These are phyloP conservation scores for Chrysanthemum seticuspe DNA, from an alignment of 129 eudicot genomes.

Conservation along the genomic window DNA sequence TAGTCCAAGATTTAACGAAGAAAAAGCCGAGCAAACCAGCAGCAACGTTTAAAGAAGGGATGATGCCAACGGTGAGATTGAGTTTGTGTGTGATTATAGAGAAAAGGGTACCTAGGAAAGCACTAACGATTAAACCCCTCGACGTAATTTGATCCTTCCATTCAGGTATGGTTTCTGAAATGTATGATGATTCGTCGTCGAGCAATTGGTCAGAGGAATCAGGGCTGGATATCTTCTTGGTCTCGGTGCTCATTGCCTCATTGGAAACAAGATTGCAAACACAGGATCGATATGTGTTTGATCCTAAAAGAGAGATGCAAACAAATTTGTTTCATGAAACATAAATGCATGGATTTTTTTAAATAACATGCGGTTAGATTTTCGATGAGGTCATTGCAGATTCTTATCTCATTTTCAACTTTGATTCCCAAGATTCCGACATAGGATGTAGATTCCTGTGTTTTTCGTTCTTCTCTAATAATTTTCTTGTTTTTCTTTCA, in stretches of 20 bases:
- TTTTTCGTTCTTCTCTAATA: no score
- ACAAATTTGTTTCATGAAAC: no score
- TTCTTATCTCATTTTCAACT: no score
- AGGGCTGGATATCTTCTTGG: neutral
- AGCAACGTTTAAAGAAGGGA: slow-evolving; percentile 62
- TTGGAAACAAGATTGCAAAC: neutral
- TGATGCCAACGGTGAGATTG: slow-evolving; percentile 64
- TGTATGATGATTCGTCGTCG: neutral
- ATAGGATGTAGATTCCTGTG: no score
- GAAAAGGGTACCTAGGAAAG: slow-evolving; percentile 41
- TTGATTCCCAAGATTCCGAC: no score
- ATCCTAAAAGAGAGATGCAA: no score
- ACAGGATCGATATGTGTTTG: no score
- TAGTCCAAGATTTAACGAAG: slow-evolving; percentile 51
- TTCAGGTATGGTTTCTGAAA: slow-evolving; percentile 35
- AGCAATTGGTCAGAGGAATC: slow-evolving; percentile 20
- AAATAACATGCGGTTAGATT: no score
- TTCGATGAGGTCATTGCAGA: no score
- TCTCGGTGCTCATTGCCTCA: slow-evolving; percentile 15
- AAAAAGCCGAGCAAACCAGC: slow-evolving; percentile 69
- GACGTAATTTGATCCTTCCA: slow-evolving; percentile 56
- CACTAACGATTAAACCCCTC: slow-evolving; percentile 40
- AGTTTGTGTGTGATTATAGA: slow-evolving; percentile 60
- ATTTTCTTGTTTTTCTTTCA: no score
- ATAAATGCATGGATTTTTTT: no score